Percentiles rank a stretch among this genome's conserved stretches.
These are phyloP conservation scores for Hydrangea macrophylla DNA, from an alignment of 148 eudicot species.

Conservation along the genomic window DNA sequence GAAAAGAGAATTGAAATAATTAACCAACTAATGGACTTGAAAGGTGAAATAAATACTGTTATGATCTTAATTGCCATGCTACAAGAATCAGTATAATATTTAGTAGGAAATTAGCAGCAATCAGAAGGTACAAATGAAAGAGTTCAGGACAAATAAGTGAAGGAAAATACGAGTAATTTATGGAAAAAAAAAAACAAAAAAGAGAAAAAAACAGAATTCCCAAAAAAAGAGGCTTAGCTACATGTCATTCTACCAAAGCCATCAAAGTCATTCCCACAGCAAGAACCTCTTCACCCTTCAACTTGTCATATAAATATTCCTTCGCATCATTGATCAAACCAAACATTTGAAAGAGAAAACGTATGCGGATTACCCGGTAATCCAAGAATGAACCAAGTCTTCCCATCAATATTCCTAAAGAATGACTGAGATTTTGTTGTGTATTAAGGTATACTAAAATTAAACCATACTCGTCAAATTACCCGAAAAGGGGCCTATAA, in stretches of 20 bases:
- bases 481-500: slow-evolving; percentile 1
- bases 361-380: not conserved
- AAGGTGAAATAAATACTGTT: too few species aligned
- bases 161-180: not conserved
- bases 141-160: not conserved
- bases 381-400: not conserved
- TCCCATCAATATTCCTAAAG: not conserved
- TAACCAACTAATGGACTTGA: too few species aligned
- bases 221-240: not conserved
- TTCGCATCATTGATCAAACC: not conserved
- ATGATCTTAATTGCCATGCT: too few species aligned
- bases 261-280: not conserved
- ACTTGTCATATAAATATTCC: not conserved
- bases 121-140: not conserved
- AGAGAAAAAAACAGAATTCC: slow-evolving; percentile 9
- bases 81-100: not conserved
- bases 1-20: not conserved
- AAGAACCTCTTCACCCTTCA: not conserved
- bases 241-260: not conserved
- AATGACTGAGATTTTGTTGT: not conserved
- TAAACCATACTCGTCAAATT: not conserved
- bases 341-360: too few species aligned
- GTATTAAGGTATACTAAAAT: not conserved
- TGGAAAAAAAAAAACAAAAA: not conserved
- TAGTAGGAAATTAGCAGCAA: not conserved